Evolutionary conservation across 176 grass and related monocot genomes (phyloP), one percentile per base, ranked within the genome.

Genomic region (Pharus latifolius): DNA sequence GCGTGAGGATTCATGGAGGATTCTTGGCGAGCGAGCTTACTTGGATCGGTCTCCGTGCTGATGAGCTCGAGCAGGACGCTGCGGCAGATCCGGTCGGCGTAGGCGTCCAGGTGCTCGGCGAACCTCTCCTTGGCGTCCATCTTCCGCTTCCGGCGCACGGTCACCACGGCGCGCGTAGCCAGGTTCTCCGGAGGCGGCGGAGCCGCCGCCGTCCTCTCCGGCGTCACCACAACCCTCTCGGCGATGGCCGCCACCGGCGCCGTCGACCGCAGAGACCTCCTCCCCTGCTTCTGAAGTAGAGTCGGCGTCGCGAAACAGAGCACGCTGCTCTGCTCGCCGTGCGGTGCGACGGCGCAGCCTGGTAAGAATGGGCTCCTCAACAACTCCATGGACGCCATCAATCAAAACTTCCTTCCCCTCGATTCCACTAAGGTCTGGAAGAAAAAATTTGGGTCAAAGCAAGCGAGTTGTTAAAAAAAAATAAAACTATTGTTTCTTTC

Each of bases 31-130:
- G n/a, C 12, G 15, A 17, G 70, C 83, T 82, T 85, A 96, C 93
- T 82, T 3, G 74, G 74, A 51, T 99, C 90, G 2, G 65, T 91
- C 82, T 91, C 90, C 2, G 87, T 86, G 84, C 96, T 85, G 70
- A 99, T 33, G 71, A 99, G 87, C 73, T 99, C 84, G 30, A 95
- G 62, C 42, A 84, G 54, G 49, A 99, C 73, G 67, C 52, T 88
- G 7, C 76, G 51, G 22, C 90, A 82, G 31, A 95, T 26, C 55
- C 79, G 50, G 57, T 99, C 96, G 15, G 60, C 82, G 74, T 76
- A 88, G 0, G 96, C 87, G 60, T 95, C 96, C 7, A 91, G 11
- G 43, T 91, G 87, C 68, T 88, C 89, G 4, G 41, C 84, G 13
- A 88, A 49, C 0, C 72, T 76, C 24, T 69, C 70, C 61, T 73